Evolutionary conservation across 148 eudicot species (phyloP).

Genomic region (Selenicereus undatus): DNA sequence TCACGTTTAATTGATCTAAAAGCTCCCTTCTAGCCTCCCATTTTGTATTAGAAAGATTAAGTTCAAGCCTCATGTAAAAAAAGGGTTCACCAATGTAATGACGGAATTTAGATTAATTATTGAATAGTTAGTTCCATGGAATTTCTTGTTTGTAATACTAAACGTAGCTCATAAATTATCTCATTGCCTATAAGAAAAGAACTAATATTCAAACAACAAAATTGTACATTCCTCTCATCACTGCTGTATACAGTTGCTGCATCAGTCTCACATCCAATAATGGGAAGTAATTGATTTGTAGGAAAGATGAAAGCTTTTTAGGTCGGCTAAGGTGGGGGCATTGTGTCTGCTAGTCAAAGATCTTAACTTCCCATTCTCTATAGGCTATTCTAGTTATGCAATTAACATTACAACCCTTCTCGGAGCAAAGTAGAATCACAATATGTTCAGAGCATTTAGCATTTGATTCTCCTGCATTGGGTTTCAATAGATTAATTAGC

Average conservation of each 20-base stretch:
- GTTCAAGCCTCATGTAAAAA: too few relatives aligned
- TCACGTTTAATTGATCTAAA: too few relatives aligned
- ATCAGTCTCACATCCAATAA: constrained; percentile 98
- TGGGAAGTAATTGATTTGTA: constrained; percentile 83
- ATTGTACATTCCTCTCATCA: constrained; percentile 46
- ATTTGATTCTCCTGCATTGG: not conserved
- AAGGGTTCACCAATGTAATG: too few relatives aligned
- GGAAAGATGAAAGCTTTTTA: constrained; percentile 24
- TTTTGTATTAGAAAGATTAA: too few relatives aligned
- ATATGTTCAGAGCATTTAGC: not conserved
- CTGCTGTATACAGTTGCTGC: constrained; percentile 70
- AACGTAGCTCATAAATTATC: too few relatives aligned
- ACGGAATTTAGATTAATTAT: too few relatives aligned
- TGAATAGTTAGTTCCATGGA: too few relatives aligned
- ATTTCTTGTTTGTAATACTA: too few relatives aligned
- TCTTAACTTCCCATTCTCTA: constrained; percentile 92
- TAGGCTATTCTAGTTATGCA: constrained; percentile 36
- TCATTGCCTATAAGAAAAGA: too few relatives aligned
- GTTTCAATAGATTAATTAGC: not conserved
- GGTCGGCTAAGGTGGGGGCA: constrained; percentile 82
- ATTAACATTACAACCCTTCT: not conserved
- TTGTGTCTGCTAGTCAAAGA: constrained; percentile 98
- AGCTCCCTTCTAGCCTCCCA: too few relatives aligned
- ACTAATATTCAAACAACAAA: too few relatives aligned
- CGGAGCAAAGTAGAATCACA: not conserved